Conservation (phyloP, 441 rosid genomes). For the Gossypium davidsonii region DNA sequence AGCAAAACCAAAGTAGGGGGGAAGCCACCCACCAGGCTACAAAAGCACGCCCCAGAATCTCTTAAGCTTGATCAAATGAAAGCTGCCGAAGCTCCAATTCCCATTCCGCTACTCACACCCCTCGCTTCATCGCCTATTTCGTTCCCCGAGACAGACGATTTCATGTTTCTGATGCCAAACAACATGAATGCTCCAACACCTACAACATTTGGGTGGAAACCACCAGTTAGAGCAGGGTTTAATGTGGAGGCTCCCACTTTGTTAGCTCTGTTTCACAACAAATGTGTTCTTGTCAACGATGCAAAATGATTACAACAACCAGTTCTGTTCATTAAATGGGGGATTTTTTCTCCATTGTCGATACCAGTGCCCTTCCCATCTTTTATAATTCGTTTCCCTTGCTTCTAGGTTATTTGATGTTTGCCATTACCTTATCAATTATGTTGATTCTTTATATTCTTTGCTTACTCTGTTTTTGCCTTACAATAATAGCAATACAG, state of each 20-base stretch:
- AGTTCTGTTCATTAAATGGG: not conserved
- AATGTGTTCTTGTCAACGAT: conserved; percentile 36
- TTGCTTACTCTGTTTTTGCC: too few species aligned
- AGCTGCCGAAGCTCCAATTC: conserved; percentile 31
- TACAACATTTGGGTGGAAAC: conserved; percentile 10
- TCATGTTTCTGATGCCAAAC: conserved; percentile 15
- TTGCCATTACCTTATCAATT: too few species aligned
- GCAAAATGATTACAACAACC: not conserved
- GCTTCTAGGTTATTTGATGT: too few species aligned
- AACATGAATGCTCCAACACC: not conserved
- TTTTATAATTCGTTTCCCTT: too few species aligned
- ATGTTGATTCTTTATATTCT: too few species aligned
- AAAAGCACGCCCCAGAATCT: conserved; percentile 40
- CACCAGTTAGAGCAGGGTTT: conserved; percentile 22
- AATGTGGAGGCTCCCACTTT: conserved; percentile 1
- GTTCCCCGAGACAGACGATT: conserved; percentile 11
- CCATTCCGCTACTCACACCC: conserved; percentile 67
- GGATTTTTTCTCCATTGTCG: too few species aligned
- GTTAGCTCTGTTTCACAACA: conserved; percentile 20
- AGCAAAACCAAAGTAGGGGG: conserved; percentile 15
- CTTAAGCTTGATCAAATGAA: conserved; percentile 29
- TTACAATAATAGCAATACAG: too few species aligned
- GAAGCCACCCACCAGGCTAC: conserved; percentile 56
- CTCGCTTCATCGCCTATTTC: conserved; percentile 31
- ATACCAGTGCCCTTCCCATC: too few species aligned